Percentiles rank a stretch among this genome's conserved stretches.
Evolutionary conservation across 2,329 filamentous ascomycete species (phyloP).

Genomic region (Geosmithia morbida): DNA sequence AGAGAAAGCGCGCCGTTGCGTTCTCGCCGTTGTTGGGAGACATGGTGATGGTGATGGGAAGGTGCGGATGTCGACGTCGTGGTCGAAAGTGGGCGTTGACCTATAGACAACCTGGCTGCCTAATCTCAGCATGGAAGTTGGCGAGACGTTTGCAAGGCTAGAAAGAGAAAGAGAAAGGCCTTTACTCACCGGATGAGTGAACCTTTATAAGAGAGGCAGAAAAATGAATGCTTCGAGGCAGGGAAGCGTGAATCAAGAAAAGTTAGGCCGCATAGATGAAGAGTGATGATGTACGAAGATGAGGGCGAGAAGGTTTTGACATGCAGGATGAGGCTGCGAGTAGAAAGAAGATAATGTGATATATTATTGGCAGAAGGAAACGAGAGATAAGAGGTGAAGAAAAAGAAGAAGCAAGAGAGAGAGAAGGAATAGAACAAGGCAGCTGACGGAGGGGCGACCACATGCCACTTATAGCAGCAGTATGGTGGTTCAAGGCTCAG

Average conservation of each 20-base stretch:
- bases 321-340: neutral
- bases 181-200: too few species aligned
- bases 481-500: neutral
- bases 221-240: too few species aligned
- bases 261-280: neutral
- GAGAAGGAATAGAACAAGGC: neutral
- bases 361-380: neutral
- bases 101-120: too few species aligned
- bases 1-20: conserved; percentile 41
- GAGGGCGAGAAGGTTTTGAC: neutral
- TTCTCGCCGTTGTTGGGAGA: conserved; percentile 36
- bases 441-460: neutral
- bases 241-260: too few species aligned
- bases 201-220: too few species aligned
- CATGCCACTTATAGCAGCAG: conserved; percentile 1
- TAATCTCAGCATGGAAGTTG: too few species aligned
- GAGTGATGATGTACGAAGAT: neutral
- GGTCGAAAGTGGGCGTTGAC: too few species aligned
- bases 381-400: neutral
- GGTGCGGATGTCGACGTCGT: too few species aligned
- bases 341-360: neutral
- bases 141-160: too few species aligned
- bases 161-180: too few species aligned
- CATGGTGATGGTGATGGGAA: conserved; percentile 19
- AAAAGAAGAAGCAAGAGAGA: neutral